phyloP scores from a whole-genome alignment of 129 eudicot genomes.

The Tanacetum coccineum region DNA sequence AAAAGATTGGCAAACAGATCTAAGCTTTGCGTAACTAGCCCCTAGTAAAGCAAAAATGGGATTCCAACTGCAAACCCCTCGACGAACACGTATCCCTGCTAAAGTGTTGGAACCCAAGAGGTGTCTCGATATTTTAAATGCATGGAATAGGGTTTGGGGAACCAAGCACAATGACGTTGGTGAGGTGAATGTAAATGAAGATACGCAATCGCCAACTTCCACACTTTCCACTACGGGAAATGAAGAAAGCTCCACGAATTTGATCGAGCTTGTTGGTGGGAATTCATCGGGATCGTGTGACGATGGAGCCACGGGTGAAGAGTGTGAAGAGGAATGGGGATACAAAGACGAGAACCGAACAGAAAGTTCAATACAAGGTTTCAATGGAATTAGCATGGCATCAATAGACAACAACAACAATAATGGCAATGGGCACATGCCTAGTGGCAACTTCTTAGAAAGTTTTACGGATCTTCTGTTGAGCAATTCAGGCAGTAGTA shows the following conservation, averaged over 20 bases:
- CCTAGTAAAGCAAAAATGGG: too few relatives aligned
- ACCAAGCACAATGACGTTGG: slow-evolving; percentile 20
- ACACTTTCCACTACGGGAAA: slow-evolving; percentile 49
- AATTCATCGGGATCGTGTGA: slow-evolving; percentile 49
- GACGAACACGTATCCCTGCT: not conserved
- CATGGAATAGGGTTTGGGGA: slow-evolving; percentile 57
- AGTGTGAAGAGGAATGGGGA: slow-evolving; percentile 47
- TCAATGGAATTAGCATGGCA: slow-evolving; percentile 21
- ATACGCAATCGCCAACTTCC: slow-evolving; percentile 75
- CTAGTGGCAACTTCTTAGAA: slow-evolving; percentile 50
- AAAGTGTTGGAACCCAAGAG: slow-evolving; percentile 27
- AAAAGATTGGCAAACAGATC: slow-evolving; percentile 77
- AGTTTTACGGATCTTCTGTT: slow-evolving; percentile 82
- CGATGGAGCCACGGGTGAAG: slow-evolving; percentile 45
- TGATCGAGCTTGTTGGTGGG: slow-evolving; percentile 47
- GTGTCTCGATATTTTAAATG: slow-evolving; percentile 67
- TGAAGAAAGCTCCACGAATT: slow-evolving; percentile 40
- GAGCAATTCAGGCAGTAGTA: slow-evolving; percentile 33
- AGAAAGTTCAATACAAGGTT: slow-evolving; percentile 13
- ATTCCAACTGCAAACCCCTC: too few relatives aligned
- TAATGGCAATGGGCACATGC: slow-evolving; percentile 26
- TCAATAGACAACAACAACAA: slow-evolving; percentile 12
- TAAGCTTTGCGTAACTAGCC: too few relatives aligned
- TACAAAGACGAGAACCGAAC: slow-evolving; percentile 33
- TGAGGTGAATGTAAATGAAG: slow-evolving; percentile 28